Conservation (phyloP, 192 early-diverging fungal genomes). For the Linnemannia exigua region DNA sequence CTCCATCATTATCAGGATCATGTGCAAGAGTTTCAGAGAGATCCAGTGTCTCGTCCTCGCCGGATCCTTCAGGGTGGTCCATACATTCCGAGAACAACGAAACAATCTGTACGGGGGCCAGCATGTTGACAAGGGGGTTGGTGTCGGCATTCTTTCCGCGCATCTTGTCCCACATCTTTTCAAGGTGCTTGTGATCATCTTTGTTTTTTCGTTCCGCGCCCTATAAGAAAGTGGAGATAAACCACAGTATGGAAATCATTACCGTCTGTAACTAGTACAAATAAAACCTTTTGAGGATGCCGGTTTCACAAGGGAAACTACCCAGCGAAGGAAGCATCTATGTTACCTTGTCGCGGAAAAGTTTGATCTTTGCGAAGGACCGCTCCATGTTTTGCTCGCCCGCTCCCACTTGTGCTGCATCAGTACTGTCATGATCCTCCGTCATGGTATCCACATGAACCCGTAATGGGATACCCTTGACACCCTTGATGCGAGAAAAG, state of each 20-base stretch:
- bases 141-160: constrained; percentile 54
- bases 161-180: constrained; percentile 77
- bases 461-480: constrained; percentile 83
- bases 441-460: constrained; percentile 60
- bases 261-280: too few relatives aligned
- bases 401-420: not conserved
- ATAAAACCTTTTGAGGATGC: too few relatives aligned
- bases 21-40: constrained; percentile 59
- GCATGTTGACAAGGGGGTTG: constrained; percentile 56
- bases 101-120: constrained; percentile 58
- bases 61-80: constrained; percentile 60
- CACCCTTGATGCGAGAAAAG: constrained; percentile 85
- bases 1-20: constrained; percentile 30
- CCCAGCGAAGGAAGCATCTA: too few relatives aligned
- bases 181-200: constrained; percentile 81
- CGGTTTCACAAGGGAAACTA: too few relatives aligned
- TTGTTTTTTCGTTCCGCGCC: constrained; percentile 87
- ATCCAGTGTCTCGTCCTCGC: constrained; percentile 67
- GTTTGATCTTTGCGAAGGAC: constrained; percentile 73
- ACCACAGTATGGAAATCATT: too few relatives aligned
- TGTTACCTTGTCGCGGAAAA: constrained; percentile 84
- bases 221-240: constrained; percentile 11
- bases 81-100: constrained; percentile 51
- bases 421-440: constrained; percentile 19
- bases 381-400: constrained; percentile 59